Conservation (phyloP, 2,329 filamentous ascomycete species). For the Conoideocrella luteorostrata region DNA sequence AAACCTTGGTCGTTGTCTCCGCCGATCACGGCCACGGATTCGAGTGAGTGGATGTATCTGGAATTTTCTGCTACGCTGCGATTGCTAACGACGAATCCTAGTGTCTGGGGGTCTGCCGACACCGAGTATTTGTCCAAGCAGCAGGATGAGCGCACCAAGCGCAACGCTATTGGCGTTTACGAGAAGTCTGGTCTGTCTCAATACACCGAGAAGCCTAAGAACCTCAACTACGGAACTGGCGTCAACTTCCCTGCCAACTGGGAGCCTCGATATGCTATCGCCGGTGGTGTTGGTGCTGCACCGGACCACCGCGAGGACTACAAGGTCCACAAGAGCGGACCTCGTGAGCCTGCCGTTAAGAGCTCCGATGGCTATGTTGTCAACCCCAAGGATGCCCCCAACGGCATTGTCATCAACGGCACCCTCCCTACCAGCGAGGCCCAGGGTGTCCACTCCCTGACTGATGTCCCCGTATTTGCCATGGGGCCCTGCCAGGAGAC, state of each 20-base stretch:
- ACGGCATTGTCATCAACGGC: slow-evolving; percentile 69
- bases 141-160: slow-evolving; percentile 62
- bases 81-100: slow-evolving; percentile 12
- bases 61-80: too few relatives aligned
- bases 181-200: slow-evolving; percentile 66
- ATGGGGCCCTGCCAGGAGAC: slow-evolving; percentile 71
- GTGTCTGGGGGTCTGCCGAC: slow-evolving; percentile 73
- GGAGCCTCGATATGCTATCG: slow-evolving; percentile 78
- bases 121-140: slow-evolving; percentile 68
- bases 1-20: slow-evolving; percentile 74
- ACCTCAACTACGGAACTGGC: slow-evolving; percentile 64
- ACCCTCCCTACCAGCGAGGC: slow-evolving; percentile 57
- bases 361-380: slow-evolving; percentile 50
- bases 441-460: slow-evolving; percentile 70
- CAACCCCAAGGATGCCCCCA: slow-evolving; percentile 58
- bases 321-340: slow-evolving; percentile 59
- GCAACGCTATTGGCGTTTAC: slow-evolving; percentile 69
- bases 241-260: slow-evolving; percentile 76
- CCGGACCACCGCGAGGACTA: slow-evolving; percentile 76
- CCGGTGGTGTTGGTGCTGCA: slow-evolving; percentile 62
- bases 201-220: slow-evolving; percentile 55
- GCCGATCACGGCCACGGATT: slow-evolving; percentile 90
- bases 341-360: slow-evolving; percentile 54
- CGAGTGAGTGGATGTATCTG: slow-evolving; percentile 41
- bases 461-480: slow-evolving; percentile 73